Percentiles rank a stretch among this genome's conserved stretches.
Conservation (phyloP, 73 alveolate species). For the Tetrahymena thermophila region DNA sequence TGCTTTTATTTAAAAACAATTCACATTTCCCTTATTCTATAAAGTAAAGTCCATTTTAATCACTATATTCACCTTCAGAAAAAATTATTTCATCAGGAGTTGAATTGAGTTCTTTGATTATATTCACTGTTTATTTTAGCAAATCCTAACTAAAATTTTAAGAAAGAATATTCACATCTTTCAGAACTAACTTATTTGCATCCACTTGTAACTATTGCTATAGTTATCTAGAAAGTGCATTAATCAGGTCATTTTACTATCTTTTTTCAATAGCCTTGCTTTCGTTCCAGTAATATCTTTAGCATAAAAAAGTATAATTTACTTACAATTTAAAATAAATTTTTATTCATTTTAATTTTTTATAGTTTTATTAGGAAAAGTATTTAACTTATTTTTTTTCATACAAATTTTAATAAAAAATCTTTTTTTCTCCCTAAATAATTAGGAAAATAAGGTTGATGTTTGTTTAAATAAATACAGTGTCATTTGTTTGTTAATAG, state of each 20-base stretch:
- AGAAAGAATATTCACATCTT: background rate
- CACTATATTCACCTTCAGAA: slow-evolving; percentile 7
- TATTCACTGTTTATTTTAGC: background rate
- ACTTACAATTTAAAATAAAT: too few relatives aligned
- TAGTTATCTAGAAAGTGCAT: background rate
- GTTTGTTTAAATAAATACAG: too few relatives aligned
- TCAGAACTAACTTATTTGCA: slow-evolving; percentile 10
- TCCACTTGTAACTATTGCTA: background rate
- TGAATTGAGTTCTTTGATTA: background rate
- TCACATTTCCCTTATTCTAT: slow-evolving; percentile 13
- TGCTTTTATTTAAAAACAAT: background rate
- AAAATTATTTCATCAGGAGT: slow-evolving; percentile 36
- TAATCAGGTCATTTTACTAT: background rate
- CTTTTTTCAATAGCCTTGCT: background rate
- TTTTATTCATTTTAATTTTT: too few relatives aligned
- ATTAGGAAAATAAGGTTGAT: too few relatives aligned
- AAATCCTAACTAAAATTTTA: slow-evolving; percentile 13
- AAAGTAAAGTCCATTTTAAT: slow-evolving; percentile 12
- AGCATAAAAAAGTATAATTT: background rate
- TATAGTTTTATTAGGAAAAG: too few relatives aligned
- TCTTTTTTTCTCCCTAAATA: too few relatives aligned
- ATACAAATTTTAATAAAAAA: too few relatives aligned
- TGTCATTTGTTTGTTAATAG: too few relatives aligned
- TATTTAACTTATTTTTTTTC: too few relatives aligned
- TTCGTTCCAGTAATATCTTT: background rate